phyloP scores from a whole-genome alignment of 805 yeast species.

The Schizosaccharomyces octosporus region DNA sequence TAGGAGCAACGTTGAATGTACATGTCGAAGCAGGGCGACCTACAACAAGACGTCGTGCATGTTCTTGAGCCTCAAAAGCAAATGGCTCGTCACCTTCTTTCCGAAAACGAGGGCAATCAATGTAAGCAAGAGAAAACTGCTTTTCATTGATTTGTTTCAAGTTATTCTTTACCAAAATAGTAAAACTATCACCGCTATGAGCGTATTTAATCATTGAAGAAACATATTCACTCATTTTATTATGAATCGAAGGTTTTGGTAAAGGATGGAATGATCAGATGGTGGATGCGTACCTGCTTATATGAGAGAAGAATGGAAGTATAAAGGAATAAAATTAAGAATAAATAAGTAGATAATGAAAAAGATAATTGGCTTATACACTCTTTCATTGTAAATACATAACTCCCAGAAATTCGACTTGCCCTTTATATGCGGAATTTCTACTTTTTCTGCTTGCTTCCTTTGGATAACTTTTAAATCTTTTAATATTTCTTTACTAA shows the following conservation, averaged over 20 bases:
- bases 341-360: too few species aligned
- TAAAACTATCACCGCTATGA: neutral
- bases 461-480: too few species aligned
- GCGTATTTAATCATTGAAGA: neutral
- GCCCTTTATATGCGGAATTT: too few species aligned
- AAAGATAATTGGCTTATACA: too few species aligned
- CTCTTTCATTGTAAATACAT: too few species aligned
- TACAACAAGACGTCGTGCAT: conserved; percentile 32
- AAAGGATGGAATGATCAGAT: neutral
- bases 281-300: too few species aligned
- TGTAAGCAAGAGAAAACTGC: conserved; percentile 36
- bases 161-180: neutral
- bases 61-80: conserved; percentile 37
- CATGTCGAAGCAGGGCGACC: conserved; percentile 39
- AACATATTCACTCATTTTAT: neutral
- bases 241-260: neutral
- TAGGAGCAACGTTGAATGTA: conserved; percentile 27
- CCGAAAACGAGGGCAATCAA: conserved; percentile 30
- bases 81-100: conserved; percentile 13
- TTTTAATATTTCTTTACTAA: too few species aligned
- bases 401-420: too few species aligned
- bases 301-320: too few species aligned
- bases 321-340: too few species aligned
- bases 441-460: too few species aligned
- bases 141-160: conserved; percentile 21